Evolutionary conservation across 176 grass and related monocot genomes (phyloP), one percentile per base, ranked within the genome.

Genomic region (Carex parvula): DNA sequence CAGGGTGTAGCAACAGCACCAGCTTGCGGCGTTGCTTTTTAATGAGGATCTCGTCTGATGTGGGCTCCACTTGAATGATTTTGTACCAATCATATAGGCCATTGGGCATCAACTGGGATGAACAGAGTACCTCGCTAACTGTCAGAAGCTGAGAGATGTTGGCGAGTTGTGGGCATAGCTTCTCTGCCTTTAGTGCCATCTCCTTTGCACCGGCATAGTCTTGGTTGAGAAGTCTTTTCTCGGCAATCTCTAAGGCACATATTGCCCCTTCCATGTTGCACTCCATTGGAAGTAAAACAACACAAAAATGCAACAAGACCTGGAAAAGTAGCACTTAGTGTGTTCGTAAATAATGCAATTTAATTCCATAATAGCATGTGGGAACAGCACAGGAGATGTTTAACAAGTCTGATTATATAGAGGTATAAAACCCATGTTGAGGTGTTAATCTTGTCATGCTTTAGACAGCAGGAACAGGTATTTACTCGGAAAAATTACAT

Each of bases 21-120:
- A 98, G 92, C 59, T 90, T 93, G 61, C 82, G 90, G 77, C 90
- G 94, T 65, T 98, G 95, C 64, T 98, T 98, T 88, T 57, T 93
- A 78, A 98, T 88, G 35, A 69, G 64, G 60, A 79, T 86, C 60
- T 98, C 88, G 83, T 95, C 86, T 21, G 83, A 83, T 79, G 50
- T 64, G 78, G 87, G 32, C 22, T 93, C 89, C 84, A 98, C 84
- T 93, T 92, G 89, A 83, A 98, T 86, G 52, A 98, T 91, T 79
- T 64, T 57, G 62, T 98, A 94, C 64, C 88, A 95, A 81, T 94
- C 90, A 13, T 60, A 75, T 70, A 86, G 79, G 69, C 85, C 92
- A 33, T 93, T 91, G 76, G 85, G 15, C 84, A 55, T 90, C 70
- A 64, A 46, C 50, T 81, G 86, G 84, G 92, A 91, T 75, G 95